Percentiles rank a stretch among this genome's conserved stretches.
phyloP scores from a whole-genome alignment of 129 eudicot species.

The Tagetes patula region DNA sequence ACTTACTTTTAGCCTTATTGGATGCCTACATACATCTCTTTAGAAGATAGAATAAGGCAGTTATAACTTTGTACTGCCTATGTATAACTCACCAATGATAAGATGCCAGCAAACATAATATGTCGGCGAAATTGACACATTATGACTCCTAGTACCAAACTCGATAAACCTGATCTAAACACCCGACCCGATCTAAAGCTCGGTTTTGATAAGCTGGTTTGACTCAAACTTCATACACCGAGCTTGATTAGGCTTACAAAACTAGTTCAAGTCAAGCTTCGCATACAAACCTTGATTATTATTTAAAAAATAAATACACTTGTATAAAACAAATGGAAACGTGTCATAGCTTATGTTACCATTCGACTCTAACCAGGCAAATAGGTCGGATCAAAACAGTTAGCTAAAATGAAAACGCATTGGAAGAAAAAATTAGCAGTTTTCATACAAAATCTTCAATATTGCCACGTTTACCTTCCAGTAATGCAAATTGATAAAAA shows the following conservation, averaged over 20 bases:
- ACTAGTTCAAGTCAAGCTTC: not conserved
- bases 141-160: not conserved
- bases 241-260: not conserved
- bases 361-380: too few relatives aligned
- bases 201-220: too few relatives aligned
- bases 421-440: not conserved
- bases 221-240: too few relatives aligned
- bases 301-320: not conserved
- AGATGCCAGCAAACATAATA: not conserved
- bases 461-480: not conserved
- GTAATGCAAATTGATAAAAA: constrained; percentile 1
- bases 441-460: not conserved
- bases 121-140: not conserved
- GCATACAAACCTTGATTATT: too few relatives aligned
- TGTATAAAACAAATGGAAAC: too few relatives aligned
- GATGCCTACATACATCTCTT: constrained; percentile 15
- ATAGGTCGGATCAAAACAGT: not conserved
- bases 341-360: not conserved
- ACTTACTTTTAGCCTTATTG: not conserved
- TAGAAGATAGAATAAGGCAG: not conserved
- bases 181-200: not conserved
- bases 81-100: constrained; percentile 18
- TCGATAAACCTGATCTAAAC: not conserved
- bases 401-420: not conserved
- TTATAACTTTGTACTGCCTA: not conserved